phyloP scores from a whole-genome alignment of 352 stramenopile genomes.

The Pythium brassicae region DNA sequence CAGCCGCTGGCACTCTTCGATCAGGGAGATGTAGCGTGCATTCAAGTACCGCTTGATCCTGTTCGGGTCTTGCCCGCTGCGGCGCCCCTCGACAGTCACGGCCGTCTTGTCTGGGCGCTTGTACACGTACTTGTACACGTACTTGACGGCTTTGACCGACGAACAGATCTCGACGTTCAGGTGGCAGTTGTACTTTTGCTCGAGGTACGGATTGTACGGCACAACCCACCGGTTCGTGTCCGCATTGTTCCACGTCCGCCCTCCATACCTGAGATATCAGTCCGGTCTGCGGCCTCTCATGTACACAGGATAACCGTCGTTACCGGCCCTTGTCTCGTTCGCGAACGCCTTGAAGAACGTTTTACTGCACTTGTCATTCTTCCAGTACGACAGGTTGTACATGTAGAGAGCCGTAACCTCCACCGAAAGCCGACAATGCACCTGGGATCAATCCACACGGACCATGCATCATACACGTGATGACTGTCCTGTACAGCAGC shows the following conservation, averaged over 20 bases:
- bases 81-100: background rate
- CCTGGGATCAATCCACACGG: no score
- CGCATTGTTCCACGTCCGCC: background rate
- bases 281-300: background rate
- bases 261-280: background rate
- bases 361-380: constrained; percentile 2
- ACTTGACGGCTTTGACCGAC: background rate
- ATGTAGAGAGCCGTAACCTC: no score
- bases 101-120: constrained; percentile 1
- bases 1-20: constrained; percentile 23
- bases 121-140: constrained; percentile 5
- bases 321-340: background rate
- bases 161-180: background rate
- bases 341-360: constrained; percentile 2
- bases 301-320: background rate
- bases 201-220: background rate
- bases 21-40: constrained; percentile 24
- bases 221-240: background rate
- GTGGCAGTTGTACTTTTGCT: constrained; percentile 1
- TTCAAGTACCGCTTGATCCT: constrained; percentile 22
- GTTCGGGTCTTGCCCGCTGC: constrained; percentile 4
- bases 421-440: no score
- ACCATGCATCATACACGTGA: no score
- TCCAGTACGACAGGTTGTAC: background rate
- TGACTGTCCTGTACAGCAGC: no score